Conservation (phyloP, 2,329 filamentous ascomycete species). For the Penicillium sp. region DNA sequence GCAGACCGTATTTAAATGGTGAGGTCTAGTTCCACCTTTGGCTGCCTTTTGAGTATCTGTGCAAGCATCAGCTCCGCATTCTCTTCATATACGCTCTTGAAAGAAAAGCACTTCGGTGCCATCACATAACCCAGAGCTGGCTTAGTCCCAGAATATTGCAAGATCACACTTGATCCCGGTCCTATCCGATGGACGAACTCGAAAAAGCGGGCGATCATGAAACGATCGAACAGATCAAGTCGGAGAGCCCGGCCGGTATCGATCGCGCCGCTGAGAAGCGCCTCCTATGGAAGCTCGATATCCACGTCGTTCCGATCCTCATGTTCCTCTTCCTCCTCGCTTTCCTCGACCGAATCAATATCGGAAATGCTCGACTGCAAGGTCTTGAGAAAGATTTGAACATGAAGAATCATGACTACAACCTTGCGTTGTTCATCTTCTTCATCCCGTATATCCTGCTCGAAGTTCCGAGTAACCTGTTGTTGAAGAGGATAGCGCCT, state of each 20-base stretch:
- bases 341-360: slow-evolving; percentile 52
- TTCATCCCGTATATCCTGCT: slow-evolving; percentile 51
- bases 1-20: slow-evolving; percentile 1
- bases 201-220: slow-evolving; percentile 16
- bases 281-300: slow-evolving; percentile 52
- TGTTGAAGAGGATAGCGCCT: slow-evolving; percentile 48
- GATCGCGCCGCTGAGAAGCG: slow-evolving; percentile 47
- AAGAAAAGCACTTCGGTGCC: background rate
- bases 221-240: slow-evolving; percentile 24
- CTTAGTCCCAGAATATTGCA: no score
- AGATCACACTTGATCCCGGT: no score
- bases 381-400: slow-evolving; percentile 47
- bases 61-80: background rate
- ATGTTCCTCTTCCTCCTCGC: slow-evolving; percentile 49
- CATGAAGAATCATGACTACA: slow-evolving; percentile 48
- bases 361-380: slow-evolving; percentile 51
- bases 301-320: slow-evolving; percentile 52
- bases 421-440: slow-evolving; percentile 48
- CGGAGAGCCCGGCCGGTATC: slow-evolving; percentile 1
- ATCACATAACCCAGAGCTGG: background rate
- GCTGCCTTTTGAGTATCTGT: background rate
- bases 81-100: background rate
- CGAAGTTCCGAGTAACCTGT: slow-evolving; percentile 51
- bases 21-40: background rate
- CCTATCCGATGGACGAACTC: slow-evolving; percentile 9